Evolutionary conservation across 495 filamentous ascomycete species (phyloP), one percentile per base, ranked within the genome.

Genomic region (Xanthoparmelia taractica): DNA sequence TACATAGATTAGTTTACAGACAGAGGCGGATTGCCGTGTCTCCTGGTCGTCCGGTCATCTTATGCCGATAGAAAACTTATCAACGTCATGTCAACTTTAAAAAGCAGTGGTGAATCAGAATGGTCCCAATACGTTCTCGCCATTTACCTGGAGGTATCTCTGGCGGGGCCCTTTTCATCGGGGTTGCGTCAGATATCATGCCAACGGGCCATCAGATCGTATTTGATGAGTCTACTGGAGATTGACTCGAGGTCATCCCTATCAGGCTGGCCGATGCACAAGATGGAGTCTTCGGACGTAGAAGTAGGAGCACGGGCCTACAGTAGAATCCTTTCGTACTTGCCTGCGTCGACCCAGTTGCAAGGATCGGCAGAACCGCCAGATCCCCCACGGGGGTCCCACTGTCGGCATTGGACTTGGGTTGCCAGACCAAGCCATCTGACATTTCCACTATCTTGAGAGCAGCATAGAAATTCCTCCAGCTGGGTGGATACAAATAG

Each of bases 31-130:
- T 80, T 69, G 0, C 77, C 78, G 64, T 77, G 73, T 59, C 78
- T 67, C 77, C 79, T 77, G n/a, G 63, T 68, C 41, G 78, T 79
- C 61, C 72, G 59, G 2, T 78, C 78, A 59, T 80, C 74, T 77
- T 78, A 81, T 13, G 70, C 75, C 27, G 76, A 78, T 71, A 80
- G 77, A 57, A 80, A 45, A 8, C 76, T 78, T 23, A 79, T 66
- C 58, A 81, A 65, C 23, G 47, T 65, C 15, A 76, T 73, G 1
- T 67, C 67, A 54, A 63, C 63, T 37, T 52, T 45, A 4, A 13
- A 79, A 11, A 79, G 36, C 27, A 81, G 62, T 34, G 76, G 78
- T 13, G 78, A 76, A 2, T 78, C 78, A 13, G 73, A 78, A 65
- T 80, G 78, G n/a, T n/a, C n/a, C n/a, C n/a, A n/a, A n/a, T n/a